Percentiles rank a stretch among this genome's conserved stretches.
Conservation (phyloP, 1,139 yeast genomes). For the Pichia sp. region DNA sequence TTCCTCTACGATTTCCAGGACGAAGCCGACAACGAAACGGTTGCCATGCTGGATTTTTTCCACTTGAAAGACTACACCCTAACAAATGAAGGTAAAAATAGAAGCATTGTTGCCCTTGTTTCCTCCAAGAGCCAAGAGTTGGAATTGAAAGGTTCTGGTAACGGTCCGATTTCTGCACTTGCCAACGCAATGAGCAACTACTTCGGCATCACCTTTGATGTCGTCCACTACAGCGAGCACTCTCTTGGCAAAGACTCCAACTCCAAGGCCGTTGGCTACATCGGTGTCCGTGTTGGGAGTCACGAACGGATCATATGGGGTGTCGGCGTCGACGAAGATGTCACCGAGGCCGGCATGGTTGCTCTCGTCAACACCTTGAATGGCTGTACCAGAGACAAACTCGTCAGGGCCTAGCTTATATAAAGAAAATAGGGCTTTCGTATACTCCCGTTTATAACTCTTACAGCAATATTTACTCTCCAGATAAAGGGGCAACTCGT, state of each 20-base stretch:
- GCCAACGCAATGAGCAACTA: slow-evolving; percentile 65
- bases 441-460: too few relatives aligned
- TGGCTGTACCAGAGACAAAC: slow-evolving; percentile 23
- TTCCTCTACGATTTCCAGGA: slow-evolving; percentile 45
- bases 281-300: slow-evolving; percentile 35
- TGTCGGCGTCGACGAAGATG: slow-evolving; percentile 90
- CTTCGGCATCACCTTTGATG: slow-evolving; percentile 57
- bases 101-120: slow-evolving; percentile 48
- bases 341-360: slow-evolving; percentile 80
- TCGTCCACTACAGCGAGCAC: slow-evolving; percentile 85
- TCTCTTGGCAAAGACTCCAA: slow-evolving; percentile 83
- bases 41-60: slow-evolving; percentile 29
- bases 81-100: slow-evolving; percentile 30
- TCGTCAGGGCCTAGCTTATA: slow-evolving; percentile 6
- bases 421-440: not conserved
- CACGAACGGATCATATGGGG: slow-evolving; percentile 62
- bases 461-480: too few relatives aligned
- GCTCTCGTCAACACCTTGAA: slow-evolving; percentile 77
- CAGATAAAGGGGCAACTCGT: too few relatives aligned
- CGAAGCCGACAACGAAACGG: slow-evolving; percentile 21
- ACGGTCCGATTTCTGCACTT: slow-evolving; percentile 94
- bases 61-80: slow-evolving; percentile 48
- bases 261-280: slow-evolving; percentile 87
- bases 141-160: slow-evolving; percentile 68
- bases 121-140: slow-evolving; percentile 29